A percentile compares a stretch with the other conserved stretches of the same genome.
These are phyloP conservation scores for Nannochloropsis salina DNA, from an alignment of 108 stramenopile genomes.

Conservation along the genomic window DNA sequence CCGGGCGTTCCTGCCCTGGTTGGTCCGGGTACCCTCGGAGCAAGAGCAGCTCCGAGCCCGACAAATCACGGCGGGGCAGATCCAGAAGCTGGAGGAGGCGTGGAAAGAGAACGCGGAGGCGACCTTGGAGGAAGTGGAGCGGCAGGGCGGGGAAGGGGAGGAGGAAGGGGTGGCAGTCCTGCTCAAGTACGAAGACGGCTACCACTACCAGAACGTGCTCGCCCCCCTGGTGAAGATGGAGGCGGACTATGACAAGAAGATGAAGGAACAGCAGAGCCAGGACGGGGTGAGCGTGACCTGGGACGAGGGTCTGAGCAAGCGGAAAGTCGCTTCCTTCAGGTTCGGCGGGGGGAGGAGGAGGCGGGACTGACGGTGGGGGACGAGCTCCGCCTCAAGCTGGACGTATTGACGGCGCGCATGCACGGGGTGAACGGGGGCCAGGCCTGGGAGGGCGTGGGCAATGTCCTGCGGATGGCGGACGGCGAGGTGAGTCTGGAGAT, in stretches of 20 bases:
- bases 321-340: slow-evolving; percentile 71
- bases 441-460: slow-evolving; percentile 80
- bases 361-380: slow-evolving; percentile 83
- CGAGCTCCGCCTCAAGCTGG: slow-evolving; percentile 77
- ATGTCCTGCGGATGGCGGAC: slow-evolving; percentile 78
- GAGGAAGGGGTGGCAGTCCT: slow-evolving; percentile 64
- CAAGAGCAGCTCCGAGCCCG: slow-evolving; percentile 57
- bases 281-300: slow-evolving; percentile 77
- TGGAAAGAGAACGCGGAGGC: slow-evolving; percentile 90
- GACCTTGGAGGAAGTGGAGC: slow-evolving; percentile 75
- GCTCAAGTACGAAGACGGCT: slow-evolving; percentile 89
- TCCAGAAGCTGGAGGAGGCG: slow-evolving; percentile 83
- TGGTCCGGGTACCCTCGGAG: slow-evolving; percentile 65
- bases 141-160: slow-evolving; percentile 73
- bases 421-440: slow-evolving; percentile 50
- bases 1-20: slow-evolving; percentile 83
- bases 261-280: slow-evolving; percentile 82
- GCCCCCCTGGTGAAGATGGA: slow-evolving; percentile 95
- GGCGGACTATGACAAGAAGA: slow-evolving; percentile 92
- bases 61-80: slow-evolving; percentile 77
- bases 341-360: slow-evolving; percentile 28
- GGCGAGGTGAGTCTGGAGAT: slow-evolving; percentile 85
- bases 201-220: slow-evolving; percentile 93
- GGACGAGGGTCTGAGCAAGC: slow-evolving; percentile 80
- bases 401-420: slow-evolving; percentile 66